These are phyloP conservation scores for Hericium rajendrae DNA, from an alignment of 768 basidiomycete species.

Conservation along the genomic window DNA sequence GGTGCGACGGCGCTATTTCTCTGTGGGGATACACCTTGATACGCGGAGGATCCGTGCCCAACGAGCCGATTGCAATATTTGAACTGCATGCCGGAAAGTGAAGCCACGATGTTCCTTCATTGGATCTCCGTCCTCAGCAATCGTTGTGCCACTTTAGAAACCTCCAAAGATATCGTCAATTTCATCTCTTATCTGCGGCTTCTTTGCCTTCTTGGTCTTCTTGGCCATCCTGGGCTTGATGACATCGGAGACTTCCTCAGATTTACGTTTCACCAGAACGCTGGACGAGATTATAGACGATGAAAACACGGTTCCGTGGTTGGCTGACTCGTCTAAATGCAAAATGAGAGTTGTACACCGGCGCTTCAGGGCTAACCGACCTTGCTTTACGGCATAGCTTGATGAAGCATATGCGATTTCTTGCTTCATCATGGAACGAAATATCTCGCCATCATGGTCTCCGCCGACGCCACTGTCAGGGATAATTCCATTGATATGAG, in stretches of 20 bases:
- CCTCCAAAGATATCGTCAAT: slow-evolving; percentile 14
- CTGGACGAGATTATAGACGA: not conserved
- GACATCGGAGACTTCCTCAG: not conserved
- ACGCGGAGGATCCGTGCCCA: too few relatives aligned
- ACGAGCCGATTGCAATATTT: too few relatives aligned
- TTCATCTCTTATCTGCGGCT: slow-evolving; percentile 3
- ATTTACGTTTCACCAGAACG: slow-evolving; percentile 3
- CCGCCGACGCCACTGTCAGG: too few relatives aligned
- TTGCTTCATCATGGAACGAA: too few relatives aligned
- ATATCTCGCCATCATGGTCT: too few relatives aligned
- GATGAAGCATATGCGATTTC: not conserved
- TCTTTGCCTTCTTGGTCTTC: slow-evolving; percentile 1
- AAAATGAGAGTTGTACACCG: too few relatives aligned
- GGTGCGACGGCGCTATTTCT: too few relatives aligned
- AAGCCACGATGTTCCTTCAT: too few relatives aligned
- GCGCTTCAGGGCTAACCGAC: not conserved
- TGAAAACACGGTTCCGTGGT: not conserved
- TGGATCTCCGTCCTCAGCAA: too few relatives aligned
- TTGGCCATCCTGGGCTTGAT: not conserved
- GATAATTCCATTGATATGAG: not conserved
- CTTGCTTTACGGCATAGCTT: not conserved
- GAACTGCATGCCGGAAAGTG: too few relatives aligned
- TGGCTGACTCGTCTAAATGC: too few relatives aligned
- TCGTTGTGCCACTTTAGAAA: not conserved
- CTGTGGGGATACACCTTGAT: too few relatives aligned